Evolutionary conservation across 2,329 filamentous ascomycete genomes (phyloP).

Genomic region (Aspergillus arachidicola): DNA sequence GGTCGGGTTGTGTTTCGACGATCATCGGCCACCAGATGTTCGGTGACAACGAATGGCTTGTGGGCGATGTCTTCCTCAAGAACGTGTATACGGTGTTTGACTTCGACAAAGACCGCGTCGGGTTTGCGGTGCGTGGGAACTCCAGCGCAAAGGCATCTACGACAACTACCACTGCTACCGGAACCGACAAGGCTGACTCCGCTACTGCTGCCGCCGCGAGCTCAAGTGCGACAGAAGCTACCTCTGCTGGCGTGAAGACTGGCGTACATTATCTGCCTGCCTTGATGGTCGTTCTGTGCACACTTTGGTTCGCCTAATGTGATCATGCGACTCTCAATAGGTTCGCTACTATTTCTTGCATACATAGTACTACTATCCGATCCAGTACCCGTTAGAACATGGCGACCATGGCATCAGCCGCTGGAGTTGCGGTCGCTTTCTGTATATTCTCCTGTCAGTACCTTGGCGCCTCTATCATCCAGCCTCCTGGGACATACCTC

Average conservation of each 20-base stretch:
- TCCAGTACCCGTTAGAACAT: background rate
- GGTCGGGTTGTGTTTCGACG: conserved; percentile 62
- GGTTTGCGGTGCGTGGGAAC: conserved; percentile 31
- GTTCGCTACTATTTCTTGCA: background rate
- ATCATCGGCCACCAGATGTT: conserved; percentile 74
- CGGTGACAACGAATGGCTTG: conserved; percentile 66
- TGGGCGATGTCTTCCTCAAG: conserved; percentile 84
- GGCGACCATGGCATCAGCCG: background rate
- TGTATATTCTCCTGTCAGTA: background rate
- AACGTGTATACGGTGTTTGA: conserved; percentile 90
- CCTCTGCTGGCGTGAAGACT: conserved; percentile 10
- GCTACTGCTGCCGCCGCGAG: conserved; percentile 11
- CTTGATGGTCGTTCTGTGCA: conserved; percentile 15
- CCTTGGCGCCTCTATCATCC: background rate
- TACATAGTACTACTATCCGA: background rate
- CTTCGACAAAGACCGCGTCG: conserved; percentile 57
- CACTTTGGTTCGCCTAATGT: conserved; percentile 14
- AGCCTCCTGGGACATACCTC: background rate
- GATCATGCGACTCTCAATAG: background rate
- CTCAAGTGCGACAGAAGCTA: conserved; percentile 4
- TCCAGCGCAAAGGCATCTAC: conserved; percentile 10
- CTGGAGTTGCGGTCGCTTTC: background rate
- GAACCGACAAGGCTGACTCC: conserved; percentile 14
- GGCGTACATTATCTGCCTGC: conserved; percentile 19
- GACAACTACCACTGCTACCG: conserved; percentile 21